Evolutionary conservation across 140 eudicot species (phyloP).

Genomic region (Cichorium intybus): DNA sequence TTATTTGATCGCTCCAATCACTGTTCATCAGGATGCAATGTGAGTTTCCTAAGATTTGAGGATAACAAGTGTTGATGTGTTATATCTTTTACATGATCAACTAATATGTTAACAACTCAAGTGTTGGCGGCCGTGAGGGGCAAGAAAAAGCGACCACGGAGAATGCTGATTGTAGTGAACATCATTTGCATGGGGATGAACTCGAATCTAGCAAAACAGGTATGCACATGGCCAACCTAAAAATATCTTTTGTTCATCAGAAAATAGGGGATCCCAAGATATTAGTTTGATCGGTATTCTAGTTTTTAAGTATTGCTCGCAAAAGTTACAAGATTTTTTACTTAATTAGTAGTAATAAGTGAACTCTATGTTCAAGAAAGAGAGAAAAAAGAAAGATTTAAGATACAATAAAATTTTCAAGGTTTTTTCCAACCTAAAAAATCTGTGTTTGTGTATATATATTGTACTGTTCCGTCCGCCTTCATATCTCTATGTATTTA

Average conservation of each 20-base stretch:
- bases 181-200: conserved; percentile 18
- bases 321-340: background rate
- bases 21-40: conserved; percentile 1
- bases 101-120: background rate
- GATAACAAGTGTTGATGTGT: background rate
- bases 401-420: background rate
- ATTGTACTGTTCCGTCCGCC: background rate
- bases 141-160: conserved; percentile 1
- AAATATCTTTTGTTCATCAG: background rate
- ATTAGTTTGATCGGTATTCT: background rate
- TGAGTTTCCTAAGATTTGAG: conserved; percentile 7
- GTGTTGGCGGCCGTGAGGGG: conserved; percentile 8
- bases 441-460: no score
- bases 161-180: conserved; percentile 14
- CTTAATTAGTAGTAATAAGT: background rate
- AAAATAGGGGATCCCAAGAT: background rate
- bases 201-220: conserved; percentile 12
- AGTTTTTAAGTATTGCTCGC: background rate
- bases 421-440: no score
- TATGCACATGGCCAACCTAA: background rate
- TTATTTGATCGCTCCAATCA: conserved; percentile 13
- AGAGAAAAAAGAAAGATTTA: background rate
- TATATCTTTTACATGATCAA: background rate
- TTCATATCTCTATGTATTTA: background rate
- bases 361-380: background rate